Conservation (phyloP, 768 basidiomycete species). For the Suillus plorans region DNA sequence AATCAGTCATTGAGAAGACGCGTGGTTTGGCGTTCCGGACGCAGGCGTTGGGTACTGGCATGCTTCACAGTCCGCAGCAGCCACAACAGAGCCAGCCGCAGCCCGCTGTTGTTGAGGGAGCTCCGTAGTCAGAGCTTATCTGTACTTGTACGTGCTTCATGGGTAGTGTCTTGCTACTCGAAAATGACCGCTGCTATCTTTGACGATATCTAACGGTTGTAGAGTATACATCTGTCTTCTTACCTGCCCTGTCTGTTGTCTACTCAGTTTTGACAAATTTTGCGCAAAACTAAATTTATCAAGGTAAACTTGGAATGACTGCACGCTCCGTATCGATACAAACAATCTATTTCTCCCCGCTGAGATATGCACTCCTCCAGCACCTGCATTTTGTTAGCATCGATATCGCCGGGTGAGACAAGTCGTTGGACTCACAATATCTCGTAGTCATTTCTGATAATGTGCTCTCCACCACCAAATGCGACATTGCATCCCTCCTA, state of each 20-base stretch:
- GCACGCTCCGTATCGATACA: neutral
- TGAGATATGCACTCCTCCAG: constrained; percentile 30
- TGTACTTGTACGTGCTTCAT: constrained; percentile 2
- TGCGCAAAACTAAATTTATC: neutral
- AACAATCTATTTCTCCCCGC: neutral
- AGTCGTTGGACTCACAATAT: constrained; percentile 37
- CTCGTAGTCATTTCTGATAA: constrained; percentile 39
- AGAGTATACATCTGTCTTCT: neutral
- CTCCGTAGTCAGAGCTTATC: constrained; percentile 17
- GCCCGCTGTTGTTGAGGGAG: constrained; percentile 25
- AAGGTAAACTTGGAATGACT: neutral
- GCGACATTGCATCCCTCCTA: constrained; percentile 45
- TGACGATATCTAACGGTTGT: neutral
- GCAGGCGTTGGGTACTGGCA: constrained; percentile 84
- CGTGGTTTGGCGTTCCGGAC: constrained; percentile 89
- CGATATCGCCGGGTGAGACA: neutral
- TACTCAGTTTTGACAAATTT: neutral
- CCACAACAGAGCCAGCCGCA: constrained; percentile 31
- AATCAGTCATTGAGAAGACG: constrained; percentile 93
- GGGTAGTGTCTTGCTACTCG: neutral
- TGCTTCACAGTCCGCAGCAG: constrained; percentile 39
- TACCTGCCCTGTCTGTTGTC: neutral
- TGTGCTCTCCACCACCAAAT: constrained; percentile 38
- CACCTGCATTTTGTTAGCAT: constrained; percentile 26
- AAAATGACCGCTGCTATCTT: neutral